Percentiles rank a stretch among this genome's conserved stretches.
phyloP scores from a whole-genome alignment of 2,329 filamentous ascomycete species.

The Tricladium varicosporioides region DNA sequence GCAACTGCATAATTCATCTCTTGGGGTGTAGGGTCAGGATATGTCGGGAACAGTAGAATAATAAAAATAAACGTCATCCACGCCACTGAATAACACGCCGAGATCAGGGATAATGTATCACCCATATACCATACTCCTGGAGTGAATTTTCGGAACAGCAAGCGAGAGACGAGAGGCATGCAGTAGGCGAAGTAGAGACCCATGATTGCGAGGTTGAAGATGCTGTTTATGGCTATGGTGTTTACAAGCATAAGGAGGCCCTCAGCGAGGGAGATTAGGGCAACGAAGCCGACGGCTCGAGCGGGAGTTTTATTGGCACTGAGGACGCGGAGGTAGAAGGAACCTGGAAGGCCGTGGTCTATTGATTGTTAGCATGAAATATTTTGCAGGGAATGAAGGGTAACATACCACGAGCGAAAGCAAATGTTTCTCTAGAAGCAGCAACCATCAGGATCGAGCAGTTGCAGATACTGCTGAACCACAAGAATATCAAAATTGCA shows the following conservation, averaged over 20 bases:
- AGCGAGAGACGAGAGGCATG: slow-evolving; percentile 32
- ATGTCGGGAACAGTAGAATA: slow-evolving; percentile 30
- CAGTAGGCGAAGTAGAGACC: slow-evolving; percentile 36
- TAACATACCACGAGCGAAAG: slow-evolving; percentile 30
- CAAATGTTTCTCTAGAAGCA: slow-evolving; percentile 33
- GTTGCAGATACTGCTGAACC: slow-evolving; percentile 31
- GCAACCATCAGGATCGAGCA: slow-evolving; percentile 36
- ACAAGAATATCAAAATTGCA: slow-evolving; percentile 31
- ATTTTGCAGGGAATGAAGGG: too few relatives aligned
- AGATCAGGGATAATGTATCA: slow-evolving; percentile 26
- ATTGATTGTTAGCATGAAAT: not conserved
- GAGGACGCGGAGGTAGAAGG: slow-evolving; percentile 30
- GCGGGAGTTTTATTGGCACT: slow-evolving; percentile 31
- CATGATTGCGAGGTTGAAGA: slow-evolving; percentile 36
- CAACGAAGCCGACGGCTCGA: slow-evolving; percentile 32
- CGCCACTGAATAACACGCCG: slow-evolving; percentile 26
- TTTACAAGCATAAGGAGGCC: slow-evolving; percentile 36
- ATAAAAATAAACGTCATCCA: slow-evolving; percentile 36
- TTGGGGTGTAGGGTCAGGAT: slow-evolving; percentile 22
- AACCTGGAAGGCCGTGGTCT: slow-evolving; percentile 35
- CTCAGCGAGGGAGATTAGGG: slow-evolving; percentile 28
- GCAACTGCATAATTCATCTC: slow-evolving; percentile 35
- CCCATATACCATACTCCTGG: slow-evolving; percentile 35
- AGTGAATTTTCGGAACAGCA: slow-evolving; percentile 30
- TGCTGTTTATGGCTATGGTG: slow-evolving; percentile 34